Evolutionary conservation across 2,329 filamentous ascomycete species (phyloP).

Genomic region (Cordyceps pruinosa): DNA sequence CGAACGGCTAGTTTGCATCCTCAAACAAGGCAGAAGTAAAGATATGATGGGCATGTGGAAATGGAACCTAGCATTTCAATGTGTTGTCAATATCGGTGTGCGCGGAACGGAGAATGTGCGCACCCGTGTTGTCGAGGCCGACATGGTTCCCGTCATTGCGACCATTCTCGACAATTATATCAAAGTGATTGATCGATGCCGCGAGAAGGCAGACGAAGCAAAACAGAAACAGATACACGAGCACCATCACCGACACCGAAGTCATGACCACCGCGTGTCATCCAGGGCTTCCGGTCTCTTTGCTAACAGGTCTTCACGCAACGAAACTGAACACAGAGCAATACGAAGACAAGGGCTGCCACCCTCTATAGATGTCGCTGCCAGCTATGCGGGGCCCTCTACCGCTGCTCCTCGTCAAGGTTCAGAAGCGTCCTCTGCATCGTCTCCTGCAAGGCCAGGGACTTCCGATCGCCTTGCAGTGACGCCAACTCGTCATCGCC

Average conservation of each 20-base stretch:
- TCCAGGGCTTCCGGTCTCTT: constrained; percentile 37
- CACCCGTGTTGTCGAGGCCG: constrained; percentile 92
- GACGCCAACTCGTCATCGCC: constrained; percentile 38
- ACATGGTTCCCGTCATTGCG: constrained; percentile 98
- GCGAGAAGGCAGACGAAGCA: constrained; percentile 76
- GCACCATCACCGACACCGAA: constrained; percentile 43
- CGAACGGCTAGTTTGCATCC: constrained; percentile 90
- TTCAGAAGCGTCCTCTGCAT: constrained; percentile 17
- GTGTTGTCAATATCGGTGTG: constrained; percentile 97
- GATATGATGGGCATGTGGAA: constrained; percentile 99
- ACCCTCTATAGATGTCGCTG: constrained; percentile 54
- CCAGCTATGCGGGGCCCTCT: constrained; percentile 33
- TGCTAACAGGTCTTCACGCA: constrained; percentile 44
- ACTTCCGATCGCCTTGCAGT: constrained; percentile 16
- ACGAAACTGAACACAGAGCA: constrained; percentile 52
- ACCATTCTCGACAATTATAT: constrained; percentile 98
- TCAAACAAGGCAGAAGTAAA: constrained; percentile 94
- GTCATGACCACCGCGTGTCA: constrained; percentile 41
- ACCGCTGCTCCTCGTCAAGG: constrained; percentile 22
- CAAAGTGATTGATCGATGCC: constrained; percentile 86
- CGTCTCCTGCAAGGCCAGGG: constrained; percentile 4
- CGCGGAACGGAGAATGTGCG: constrained; percentile 89
- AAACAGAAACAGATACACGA: constrained; percentile 62
- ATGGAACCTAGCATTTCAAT: constrained; percentile 98
- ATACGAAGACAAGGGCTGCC: constrained; percentile 75